These are phyloP conservation scores for Phanerodontia chrysosporium DNA, from an alignment of 768 basidiomycete species.

Conservation along the genomic window DNA sequence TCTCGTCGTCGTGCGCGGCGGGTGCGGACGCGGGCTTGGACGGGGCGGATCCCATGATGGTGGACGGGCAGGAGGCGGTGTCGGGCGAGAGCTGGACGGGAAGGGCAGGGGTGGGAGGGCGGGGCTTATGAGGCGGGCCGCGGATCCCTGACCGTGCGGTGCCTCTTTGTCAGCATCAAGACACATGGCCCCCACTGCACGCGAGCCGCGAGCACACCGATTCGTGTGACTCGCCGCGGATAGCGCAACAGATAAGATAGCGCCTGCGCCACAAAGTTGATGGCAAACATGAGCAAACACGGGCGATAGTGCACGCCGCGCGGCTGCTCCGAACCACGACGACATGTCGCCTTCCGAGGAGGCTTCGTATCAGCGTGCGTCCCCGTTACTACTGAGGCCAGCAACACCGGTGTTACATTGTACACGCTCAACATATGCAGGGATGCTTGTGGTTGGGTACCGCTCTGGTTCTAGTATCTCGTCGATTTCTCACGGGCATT, in stretches of 20 bases:
- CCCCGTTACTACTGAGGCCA: no score
- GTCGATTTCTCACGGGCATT: no score
- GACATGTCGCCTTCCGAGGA: no score
- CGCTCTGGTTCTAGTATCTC: no score
- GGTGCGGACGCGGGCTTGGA: conserved; percentile 27
- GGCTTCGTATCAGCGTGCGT: no score
- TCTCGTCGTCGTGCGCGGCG: conserved; percentile 11
- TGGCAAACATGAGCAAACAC: neutral
- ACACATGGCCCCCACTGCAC: neutral
- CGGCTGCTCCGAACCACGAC: no score
- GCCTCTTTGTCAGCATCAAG: neutral
- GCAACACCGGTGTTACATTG: no score
- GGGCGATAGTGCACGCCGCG: no score
- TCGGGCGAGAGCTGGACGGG: neutral
- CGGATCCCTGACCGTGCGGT: neutral
- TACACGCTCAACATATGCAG: no score
- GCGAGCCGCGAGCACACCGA: neutral
- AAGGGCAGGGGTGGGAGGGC: neutral
- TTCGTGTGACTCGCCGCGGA: neutral
- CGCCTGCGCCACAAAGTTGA: neutral
- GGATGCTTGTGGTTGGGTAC: no score
- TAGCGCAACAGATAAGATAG: neutral
- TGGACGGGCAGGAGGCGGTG: neutral
- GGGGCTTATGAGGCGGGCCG: neutral
- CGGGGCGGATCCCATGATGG: conserved; percentile 32